Percentiles rank a stretch among this genome's conserved stretches.
Evolutionary conservation across 192 early-diverging fungal genomes (phyloP).

Genomic region (Backusella luteola): DNA sequence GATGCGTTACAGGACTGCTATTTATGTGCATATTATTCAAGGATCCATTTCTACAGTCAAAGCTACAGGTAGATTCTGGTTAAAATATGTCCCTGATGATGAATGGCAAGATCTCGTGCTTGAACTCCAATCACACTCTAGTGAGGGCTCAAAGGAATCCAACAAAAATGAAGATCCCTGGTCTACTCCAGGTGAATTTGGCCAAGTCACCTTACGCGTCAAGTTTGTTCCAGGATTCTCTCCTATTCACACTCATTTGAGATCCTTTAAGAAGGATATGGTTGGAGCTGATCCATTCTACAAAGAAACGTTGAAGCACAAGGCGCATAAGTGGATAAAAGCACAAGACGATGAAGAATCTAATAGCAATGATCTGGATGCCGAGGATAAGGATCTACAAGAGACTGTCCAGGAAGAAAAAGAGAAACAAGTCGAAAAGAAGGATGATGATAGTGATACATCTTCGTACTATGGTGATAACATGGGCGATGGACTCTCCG

Average conservation of each 20-base stretch:
- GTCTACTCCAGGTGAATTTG: slow-evolving; percentile 9
- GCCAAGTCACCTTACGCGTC: slow-evolving; percentile 12
- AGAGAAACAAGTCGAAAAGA: not conserved
- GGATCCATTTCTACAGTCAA: slow-evolving; percentile 2
- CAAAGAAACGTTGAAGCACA: slow-evolving; percentile 10
- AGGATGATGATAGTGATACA: not conserved
- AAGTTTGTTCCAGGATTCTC: slow-evolving; percentile 31
- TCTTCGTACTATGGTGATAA: slow-evolving; percentile 14
- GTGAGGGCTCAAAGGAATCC: slow-evolving; percentile 16
- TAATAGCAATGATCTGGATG: not conserved
- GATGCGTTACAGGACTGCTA: slow-evolving; percentile 33
- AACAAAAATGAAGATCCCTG: slow-evolving; percentile 27
- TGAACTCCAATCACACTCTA: slow-evolving; percentile 3
- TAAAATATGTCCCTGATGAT: slow-evolving; percentile 13
- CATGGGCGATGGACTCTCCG: not conserved
- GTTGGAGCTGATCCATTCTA: slow-evolving; percentile 30
- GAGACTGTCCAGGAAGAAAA: not conserved
- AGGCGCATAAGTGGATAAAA: slow-evolving; percentile 23
- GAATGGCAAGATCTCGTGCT: slow-evolving; percentile 19
- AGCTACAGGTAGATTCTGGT: slow-evolving; percentile 20
- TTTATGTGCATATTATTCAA: slow-evolving; percentile 16
- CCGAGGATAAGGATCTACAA: not conserved
- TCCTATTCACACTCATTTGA: slow-evolving; percentile 18
- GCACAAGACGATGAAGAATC: not conserved
- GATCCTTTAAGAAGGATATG: slow-evolving; percentile 25